phyloP scores from a whole-genome alignment of 805 yeast species.

The Pichia gijzeniarum region DNA sequence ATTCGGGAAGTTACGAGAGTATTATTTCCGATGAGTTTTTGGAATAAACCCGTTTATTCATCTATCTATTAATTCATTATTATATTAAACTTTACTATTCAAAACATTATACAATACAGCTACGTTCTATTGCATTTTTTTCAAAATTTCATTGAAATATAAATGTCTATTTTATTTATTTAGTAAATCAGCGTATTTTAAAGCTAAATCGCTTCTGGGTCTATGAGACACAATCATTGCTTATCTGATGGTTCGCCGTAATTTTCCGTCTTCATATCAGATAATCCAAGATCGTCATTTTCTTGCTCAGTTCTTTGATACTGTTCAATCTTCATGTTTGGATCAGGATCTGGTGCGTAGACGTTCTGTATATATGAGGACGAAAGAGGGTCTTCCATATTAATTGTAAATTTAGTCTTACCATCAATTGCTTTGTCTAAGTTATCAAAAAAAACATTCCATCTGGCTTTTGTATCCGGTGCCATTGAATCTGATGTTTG shows the following conservation, averaged over 20 bases:
- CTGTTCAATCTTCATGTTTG: conserved; percentile 88
- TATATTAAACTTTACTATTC: not conserved
- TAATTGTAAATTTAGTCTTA: conserved; percentile 70
- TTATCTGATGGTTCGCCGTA: not conserved
- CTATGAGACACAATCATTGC: no score
- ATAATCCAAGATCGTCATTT: conserved; percentile 86
- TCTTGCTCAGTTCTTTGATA: conserved; percentile 84
- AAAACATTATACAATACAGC: not conserved
- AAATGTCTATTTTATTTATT: no score
- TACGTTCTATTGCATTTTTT: not conserved
- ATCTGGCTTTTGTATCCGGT: conserved; percentile 62
- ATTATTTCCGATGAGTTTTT: not conserved
- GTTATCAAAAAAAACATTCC: conserved; percentile 72
- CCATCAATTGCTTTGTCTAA: conserved; percentile 80
- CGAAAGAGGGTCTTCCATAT: conserved; percentile 93
- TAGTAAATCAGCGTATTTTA: no score
- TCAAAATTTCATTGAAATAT: no score
- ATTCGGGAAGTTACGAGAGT: not conserved
- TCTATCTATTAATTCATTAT: no score
- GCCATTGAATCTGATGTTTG: conserved; percentile 93
- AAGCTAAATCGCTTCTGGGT: no score
- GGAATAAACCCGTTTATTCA: no score
- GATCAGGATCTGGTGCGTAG: conserved; percentile 98
- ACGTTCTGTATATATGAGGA: conserved; percentile 94
- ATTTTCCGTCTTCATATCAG: conserved; percentile 34